Base-by-base conservation (phyloP, 1,139 yeast species). In the Zygoascus hellenicus region DNA sequence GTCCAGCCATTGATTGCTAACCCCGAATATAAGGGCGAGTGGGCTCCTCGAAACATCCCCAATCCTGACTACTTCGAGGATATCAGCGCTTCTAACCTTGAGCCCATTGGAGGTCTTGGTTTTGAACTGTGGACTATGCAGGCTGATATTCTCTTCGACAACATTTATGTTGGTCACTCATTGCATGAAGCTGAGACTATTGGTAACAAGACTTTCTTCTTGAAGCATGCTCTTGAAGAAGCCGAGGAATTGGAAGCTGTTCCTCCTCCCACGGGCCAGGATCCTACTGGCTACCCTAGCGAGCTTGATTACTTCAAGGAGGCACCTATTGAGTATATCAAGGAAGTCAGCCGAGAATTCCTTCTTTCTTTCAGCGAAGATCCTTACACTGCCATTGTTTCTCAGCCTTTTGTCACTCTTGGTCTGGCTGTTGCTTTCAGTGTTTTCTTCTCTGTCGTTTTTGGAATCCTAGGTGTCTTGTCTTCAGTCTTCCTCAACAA, bases 111-210 rank as follows among this genome's bases (percentile, higher is more conserved):
- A 26, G 95, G 85, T 7, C 59, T 90, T 47, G 96, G 96, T 3
- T 85, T 90, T 62, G 97, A 90, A 64, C 71, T 89, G 55, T 89
- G 96, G 96, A 79, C 94, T 48, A 83, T 89, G 82, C 84, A 86
- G 55, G 72, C 74, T 40, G 77, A 83, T 46, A 77, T 87, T 44
- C 58, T 86, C 60, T 87, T 90, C 62, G 88, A 87, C 65, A 87
- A 89, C 67, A 79, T 89, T 48, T 89, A 88, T 63, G 63, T 90
- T 53, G 97, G 97, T 11, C 92, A 86, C 60, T 80, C 87, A 2
- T 68, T 88, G 14, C 71, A 68, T 26, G 96, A 89, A 61, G 97
- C 97, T 7, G 96, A 89, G 68, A 53, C 60, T 11, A 73, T 89
- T 56, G 97, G 96, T 19, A 89, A 89, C 62, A 64, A 68, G 14